phyloP scores from a whole-genome alignment of 495 filamentous ascomycete species.

The Aspergillus affinis region DNA sequence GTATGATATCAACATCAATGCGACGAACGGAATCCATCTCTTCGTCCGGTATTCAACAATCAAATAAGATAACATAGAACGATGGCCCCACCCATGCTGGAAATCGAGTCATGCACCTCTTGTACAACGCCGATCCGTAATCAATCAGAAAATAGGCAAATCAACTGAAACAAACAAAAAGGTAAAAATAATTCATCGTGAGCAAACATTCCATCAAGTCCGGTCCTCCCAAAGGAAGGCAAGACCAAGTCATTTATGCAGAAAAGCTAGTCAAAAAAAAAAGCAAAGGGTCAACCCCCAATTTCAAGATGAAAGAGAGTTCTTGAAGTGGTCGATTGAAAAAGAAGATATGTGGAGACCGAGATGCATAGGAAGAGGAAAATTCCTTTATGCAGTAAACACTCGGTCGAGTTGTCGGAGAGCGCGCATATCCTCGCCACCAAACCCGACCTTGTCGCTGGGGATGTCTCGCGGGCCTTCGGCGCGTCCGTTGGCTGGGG shows the following conservation, averaged over 20 bases:
- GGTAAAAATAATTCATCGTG: no score
- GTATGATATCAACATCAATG: neutral
- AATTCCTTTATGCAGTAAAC: constrained; percentile 32
- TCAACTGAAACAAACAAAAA: neutral
- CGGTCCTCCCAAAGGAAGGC: neutral
- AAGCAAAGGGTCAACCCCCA: no score
- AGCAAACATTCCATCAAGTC: neutral
- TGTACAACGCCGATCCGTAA: neutral
- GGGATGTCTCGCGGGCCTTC: constrained; percentile 63
- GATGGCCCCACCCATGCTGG: constrained; percentile 11
- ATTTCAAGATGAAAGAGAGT: neutral
- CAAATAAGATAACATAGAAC: neutral
- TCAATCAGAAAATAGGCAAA: neutral
- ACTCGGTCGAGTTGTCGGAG: constrained; percentile 63
- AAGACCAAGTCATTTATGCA: neutral
- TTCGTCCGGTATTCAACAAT: neutral
- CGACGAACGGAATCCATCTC: neutral
- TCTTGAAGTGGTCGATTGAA: neutral
- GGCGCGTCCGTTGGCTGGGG: constrained; percentile 22
- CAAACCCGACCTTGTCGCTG: constrained; percentile 60
- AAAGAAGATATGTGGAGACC: neutral
- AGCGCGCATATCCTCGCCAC: constrained; percentile 63
- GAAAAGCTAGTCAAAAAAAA: neutral
- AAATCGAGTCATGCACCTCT: constrained; percentile 5
- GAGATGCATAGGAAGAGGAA: neutral